Evolutionary conservation across 2,329 filamentous ascomycete genomes (phyloP).

Genomic region (Mycosphaerella sp.): DNA sequence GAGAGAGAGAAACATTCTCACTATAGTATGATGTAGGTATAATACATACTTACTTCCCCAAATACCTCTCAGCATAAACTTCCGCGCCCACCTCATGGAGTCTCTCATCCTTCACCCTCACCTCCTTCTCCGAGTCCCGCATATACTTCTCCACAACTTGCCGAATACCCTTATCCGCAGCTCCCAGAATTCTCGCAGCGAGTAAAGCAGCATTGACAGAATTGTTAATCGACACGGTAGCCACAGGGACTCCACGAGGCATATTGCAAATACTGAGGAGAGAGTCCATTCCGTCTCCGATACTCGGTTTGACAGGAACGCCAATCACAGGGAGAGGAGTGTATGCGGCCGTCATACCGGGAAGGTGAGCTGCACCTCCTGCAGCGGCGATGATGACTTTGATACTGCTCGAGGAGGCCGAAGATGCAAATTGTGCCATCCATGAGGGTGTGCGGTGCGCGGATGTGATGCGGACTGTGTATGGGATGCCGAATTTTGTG

Average conservation of each 20-base stretch:
- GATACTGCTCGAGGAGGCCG: conserved; percentile 35
- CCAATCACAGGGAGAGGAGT: conserved; percentile 48
- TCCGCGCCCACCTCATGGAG: conserved; percentile 49
- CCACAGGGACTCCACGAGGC: conserved; percentile 42
- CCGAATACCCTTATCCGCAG: conserved; percentile 47
- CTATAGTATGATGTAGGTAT: neutral
- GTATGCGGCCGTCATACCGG: conserved; percentile 47
- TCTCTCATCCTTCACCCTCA: conserved; percentile 43
- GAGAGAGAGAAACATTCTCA: neutral
- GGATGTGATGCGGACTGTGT: conserved; percentile 68
- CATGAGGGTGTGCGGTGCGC: conserved; percentile 51
- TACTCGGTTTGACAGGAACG: conserved; percentile 45
- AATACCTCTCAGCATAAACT: conserved; percentile 25
- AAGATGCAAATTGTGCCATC: conserved; percentile 42
- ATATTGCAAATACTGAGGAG: conserved; percentile 49
- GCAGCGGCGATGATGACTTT: conserved; percentile 45
- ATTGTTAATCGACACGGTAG: conserved; percentile 43
- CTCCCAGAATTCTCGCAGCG: conserved; percentile 41
- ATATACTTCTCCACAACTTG: conserved; percentile 56
- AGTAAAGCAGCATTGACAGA: conserved; percentile 43
- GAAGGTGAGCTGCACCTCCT: conserved; percentile 47
- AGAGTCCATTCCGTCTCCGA: conserved; percentile 46
- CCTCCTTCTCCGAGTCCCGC: conserved; percentile 56
- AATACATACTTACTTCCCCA: conserved; percentile 23
- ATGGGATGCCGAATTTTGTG: conserved; percentile 63